Evolutionary conservation across 2,329 filamentous ascomycete species (phyloP).

Genomic region (Dactylellina leptospora): DNA sequence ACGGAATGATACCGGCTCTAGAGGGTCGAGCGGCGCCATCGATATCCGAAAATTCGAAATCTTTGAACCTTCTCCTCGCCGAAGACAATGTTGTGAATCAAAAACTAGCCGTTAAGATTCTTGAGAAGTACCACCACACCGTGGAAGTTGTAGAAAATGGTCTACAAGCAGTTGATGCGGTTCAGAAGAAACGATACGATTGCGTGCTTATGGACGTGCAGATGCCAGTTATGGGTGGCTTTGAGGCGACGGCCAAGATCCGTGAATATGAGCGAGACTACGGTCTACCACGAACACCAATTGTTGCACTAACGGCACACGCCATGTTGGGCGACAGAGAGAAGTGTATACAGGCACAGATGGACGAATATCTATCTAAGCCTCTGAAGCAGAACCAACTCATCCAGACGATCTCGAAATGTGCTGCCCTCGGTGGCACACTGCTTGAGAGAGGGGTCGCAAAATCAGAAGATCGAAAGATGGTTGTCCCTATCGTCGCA

Average conservation of each 20-base stretch:
- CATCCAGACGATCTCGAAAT: conserved; percentile 97
- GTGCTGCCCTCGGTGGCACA: conserved; percentile 86
- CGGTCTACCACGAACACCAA: conserved; percentile 83
- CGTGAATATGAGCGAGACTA: conserved; percentile 89
- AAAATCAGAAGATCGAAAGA: conserved; percentile 59
- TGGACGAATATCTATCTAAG: conserved; percentile 99
- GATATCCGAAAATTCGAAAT: conserved; percentile 90
- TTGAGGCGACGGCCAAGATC: conserved; percentile 96
- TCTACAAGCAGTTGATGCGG: conserved; percentile 88
- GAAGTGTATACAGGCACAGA: conserved; percentile 97
- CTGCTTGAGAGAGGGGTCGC: conserved; percentile 73
- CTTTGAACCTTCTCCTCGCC: conserved; percentile 91
- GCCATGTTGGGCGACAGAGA: conserved; percentile 98
- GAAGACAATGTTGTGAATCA: conserved; percentile 99
- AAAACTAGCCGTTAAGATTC: conserved; percentile 91
- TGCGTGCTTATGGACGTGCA: conserved; percentile 99
- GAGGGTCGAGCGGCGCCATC: conserved; percentile 92
- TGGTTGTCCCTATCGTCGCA: conserved; percentile 56
- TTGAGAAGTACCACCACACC: conserved; percentile 94
- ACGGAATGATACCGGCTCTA: conserved; percentile 92
- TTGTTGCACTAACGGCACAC: conserved; percentile 95
- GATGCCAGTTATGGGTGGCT: conserved; percentile 97
- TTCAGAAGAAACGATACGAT: conserved; percentile 91
- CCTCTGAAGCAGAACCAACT: conserved; percentile 95
- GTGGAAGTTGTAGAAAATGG: conserved; percentile 96